Evolutionary conservation across 306 rosid species (phyloP).

Genomic region (Glycine tomentella): DNA sequence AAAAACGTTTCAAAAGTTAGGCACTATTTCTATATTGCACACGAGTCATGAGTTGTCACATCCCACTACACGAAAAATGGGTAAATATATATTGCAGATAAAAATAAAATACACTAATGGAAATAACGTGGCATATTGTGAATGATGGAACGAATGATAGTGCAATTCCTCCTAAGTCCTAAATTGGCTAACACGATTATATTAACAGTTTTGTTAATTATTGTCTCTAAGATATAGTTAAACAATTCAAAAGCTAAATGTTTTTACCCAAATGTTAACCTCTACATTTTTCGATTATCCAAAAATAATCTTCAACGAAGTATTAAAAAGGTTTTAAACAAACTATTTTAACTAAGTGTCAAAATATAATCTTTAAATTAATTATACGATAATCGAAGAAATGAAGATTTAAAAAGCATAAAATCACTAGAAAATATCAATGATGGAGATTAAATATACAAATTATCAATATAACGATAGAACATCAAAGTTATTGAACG

Average conservation of each 20-base stretch:
- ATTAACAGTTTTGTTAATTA: not conserved
- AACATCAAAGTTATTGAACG: no score
- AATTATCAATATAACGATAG: no score
- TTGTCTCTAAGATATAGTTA: not conserved
- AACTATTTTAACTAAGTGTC: no score
- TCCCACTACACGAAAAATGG: slow-evolving; percentile 7
- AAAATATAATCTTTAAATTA: no score
- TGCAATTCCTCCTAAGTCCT: slow-evolving; percentile 32
- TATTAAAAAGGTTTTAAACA: no score
- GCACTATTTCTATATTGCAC: slow-evolving; percentile 41
- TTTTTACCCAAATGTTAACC: not conserved
- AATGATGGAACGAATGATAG: slow-evolving; percentile 1
- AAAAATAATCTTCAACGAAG: no score
- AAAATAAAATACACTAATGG: not conserved
- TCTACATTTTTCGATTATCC: no score
- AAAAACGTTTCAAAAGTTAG: slow-evolving; percentile 35
- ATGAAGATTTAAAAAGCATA: no score
- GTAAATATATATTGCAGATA: not conserved
- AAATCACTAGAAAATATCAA: no score
- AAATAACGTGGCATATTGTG: slow-evolving; percentile 45
- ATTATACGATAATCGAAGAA: no score
- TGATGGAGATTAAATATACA: no score
- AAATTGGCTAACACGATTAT: slow-evolving; percentile 15
- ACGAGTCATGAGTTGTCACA: slow-evolving; percentile 42
- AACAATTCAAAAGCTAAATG: not conserved